A percentile compares a stretch with the other conserved stretches of the same genome.
Conservation (phyloP, 768 basidiomycete genomes). For the Trametes coccinea region DNA sequence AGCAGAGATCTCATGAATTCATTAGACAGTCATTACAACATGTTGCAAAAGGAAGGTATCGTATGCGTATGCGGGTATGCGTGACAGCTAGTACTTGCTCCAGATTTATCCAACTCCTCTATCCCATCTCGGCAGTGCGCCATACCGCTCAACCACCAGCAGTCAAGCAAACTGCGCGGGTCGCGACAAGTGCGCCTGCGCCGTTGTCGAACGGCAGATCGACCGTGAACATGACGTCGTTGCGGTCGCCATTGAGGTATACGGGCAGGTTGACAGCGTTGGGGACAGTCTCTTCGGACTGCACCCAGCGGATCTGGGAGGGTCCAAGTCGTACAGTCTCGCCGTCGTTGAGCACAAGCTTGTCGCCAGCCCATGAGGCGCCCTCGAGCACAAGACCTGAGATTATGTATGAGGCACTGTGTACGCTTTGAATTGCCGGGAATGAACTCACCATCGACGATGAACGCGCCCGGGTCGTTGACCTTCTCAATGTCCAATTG, state of each 20-base stretch:
- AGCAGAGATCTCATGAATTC: constrained; percentile 1
- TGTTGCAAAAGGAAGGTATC: constrained; percentile 6
- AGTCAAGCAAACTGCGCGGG: constrained; percentile 88
- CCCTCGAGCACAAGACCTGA: constrained; percentile 87
- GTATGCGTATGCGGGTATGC: constrained; percentile 17
- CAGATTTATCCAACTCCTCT: not conserved
- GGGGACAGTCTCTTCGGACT: constrained; percentile 42
- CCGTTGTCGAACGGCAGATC: constrained; percentile 75
- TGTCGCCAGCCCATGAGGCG: constrained; percentile 69
- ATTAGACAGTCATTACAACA: constrained; percentile 16
- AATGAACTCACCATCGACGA: constrained; percentile 74
- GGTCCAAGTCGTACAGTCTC: constrained; percentile 75
- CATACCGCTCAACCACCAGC: constrained; percentile 57
- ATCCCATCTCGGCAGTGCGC: not conserved
- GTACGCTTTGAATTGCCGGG: constrained; percentile 7
- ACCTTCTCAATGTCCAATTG: constrained; percentile 80
- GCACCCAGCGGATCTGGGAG: constrained; percentile 88
- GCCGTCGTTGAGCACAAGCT: constrained; percentile 82
- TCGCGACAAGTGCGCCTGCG: constrained; percentile 72
- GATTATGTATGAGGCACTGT: not conserved
- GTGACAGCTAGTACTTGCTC: constrained; percentile 15
- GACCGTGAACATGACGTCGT: constrained; percentile 89
- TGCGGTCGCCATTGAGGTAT: constrained; percentile 88
- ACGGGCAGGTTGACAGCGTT: constrained; percentile 80
- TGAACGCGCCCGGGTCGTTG: constrained; percentile 77